These are phyloP conservation scores for Penicillium egyptiacum DNA, from an alignment of 495 filamentous ascomycete species.

Conservation along the genomic window DNA sequence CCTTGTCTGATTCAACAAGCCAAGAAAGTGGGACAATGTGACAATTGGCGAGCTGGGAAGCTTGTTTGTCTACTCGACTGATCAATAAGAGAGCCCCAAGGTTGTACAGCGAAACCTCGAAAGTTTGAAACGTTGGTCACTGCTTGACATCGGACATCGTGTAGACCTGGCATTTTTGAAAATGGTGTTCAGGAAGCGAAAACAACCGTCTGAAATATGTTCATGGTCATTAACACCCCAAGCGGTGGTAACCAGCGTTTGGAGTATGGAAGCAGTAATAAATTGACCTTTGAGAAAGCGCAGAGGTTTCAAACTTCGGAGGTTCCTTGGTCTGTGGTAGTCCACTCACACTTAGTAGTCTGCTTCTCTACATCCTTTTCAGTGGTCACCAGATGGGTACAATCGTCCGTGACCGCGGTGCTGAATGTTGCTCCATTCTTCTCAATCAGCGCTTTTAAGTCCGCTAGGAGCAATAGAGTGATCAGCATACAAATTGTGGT, in stretches of 20 bases:
- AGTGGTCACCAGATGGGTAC: slow-evolving; percentile 62
- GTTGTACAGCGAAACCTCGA: not conserved
- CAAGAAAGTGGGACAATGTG: slow-evolving; percentile 62
- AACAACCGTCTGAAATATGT: not conserved
- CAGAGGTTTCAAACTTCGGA: not conserved
- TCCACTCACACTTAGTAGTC: slow-evolving; percentile 38
- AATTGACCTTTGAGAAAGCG: not conserved
- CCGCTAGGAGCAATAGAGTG: slow-evolving; percentile 24
- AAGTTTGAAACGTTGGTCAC: not conserved
- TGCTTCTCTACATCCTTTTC: slow-evolving; percentile 53
- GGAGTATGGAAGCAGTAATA: rapidly evolving
- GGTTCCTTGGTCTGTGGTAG: not conserved
- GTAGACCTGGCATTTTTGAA: not conserved
- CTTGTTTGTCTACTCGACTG: slow-evolving; percentile 47
- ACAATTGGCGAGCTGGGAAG: slow-evolving; percentile 43
- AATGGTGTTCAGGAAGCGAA: not conserved
- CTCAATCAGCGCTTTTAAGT: slow-evolving; percentile 41
- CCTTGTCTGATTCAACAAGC: slow-evolving; percentile 54
- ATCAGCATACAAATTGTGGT: slow-evolving; percentile 34
- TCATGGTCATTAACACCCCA: not conserved
- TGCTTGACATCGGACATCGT: not conserved
- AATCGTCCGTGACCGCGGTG: slow-evolving; percentile 44
- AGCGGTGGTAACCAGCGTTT: not conserved
- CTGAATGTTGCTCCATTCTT: slow-evolving; percentile 50
- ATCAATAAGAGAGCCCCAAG: not conserved